Base-by-base conservation (phyloP, 179 eudicot species). In the Patellifolia procumbens region DNA sequence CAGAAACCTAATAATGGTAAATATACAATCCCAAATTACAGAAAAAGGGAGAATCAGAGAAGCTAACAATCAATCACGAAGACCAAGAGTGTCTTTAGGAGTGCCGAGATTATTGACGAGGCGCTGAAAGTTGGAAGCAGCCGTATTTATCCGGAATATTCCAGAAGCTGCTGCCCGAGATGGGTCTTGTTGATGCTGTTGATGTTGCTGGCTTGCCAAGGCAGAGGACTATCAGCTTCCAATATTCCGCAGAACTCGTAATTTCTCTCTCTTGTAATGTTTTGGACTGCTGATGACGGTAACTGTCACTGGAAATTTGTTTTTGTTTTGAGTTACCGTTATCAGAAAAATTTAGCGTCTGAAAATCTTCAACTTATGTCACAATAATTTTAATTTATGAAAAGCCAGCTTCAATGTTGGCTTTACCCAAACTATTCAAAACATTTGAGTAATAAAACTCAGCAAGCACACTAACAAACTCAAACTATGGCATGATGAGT, bases 41-140 rank as follows among this genome's bases (percentile, higher is more conserved):
- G n/a, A n/a, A n/a, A n/a, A n/a, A n/a, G n/a, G n/a, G n/a, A n/a
- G n/a, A 37, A 5, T 37, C 3, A 37, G 63, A 22, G 39, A 49
- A 28, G 77, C 89, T 80, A 34, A 90, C 94, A 90, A 79, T 73
- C 87, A 89, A 26, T 89, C 90, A 3, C 97, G 95, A 49, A 89
- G 90, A 22, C 88, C 88, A 6, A 89, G 91, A 10, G 97, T 91
- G 55, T 92, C 97, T 70, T 89, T 92, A 37, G 95, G 91, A 63
- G 97, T 91, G n/a, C 95, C 97, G 2, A 92, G 88, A 77, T 93
- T 92, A 77, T 86, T 92, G 17, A 92, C 94, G 19, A 92, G 92
- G 68, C 97, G 87, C 31, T 89, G 96, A 74, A 92, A 92, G 0
- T 92, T 82, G 48, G 92, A 85, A 37, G 91, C 91, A 1, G 92